Base-by-base conservation (phyloP, 2,329 filamentous ascomycete species). In the Aaosphaeria pasadenensis region DNA sequence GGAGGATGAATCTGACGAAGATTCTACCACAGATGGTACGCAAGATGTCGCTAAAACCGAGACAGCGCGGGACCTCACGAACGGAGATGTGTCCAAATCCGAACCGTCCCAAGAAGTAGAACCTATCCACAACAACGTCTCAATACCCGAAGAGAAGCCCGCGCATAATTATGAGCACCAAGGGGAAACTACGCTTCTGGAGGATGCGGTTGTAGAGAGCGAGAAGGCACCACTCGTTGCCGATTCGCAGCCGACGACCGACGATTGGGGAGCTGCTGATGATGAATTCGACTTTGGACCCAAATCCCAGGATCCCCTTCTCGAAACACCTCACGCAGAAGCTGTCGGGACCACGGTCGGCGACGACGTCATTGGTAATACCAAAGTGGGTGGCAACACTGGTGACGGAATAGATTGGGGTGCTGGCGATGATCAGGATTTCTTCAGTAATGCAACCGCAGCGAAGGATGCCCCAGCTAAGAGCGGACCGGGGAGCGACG, bases 401-500 rank as follows among this genome's bases (percentile, higher is more conserved):
- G 62, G 63, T 29, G 60, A 63, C 6, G 57, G 59, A 2, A 51
- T 65, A 13, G 67, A 70, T 41, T 71, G 68, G 67, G 68, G 67
- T 40, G 60, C 57, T 47, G 52, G 55, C 5, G 65, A 58, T 17
- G 64, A 62, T n/a, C 55, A 62, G 42, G 66, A 64, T n/a, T 66
- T 68, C 39, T 68, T 69, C 43, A 62, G 62, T 38, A 54, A 48
- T 9, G 47, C 39, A 5, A 45, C 38, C 9, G 51, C 58, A 24
- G 50, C 47, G 29, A 50, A 62, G 24, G 43, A 50, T 35, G 11
- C 57, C 5, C 53, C 53, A n/a, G 28, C 56, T 7, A 49, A 57
- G 13, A 44, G 54, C 17, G 48, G 56, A 1, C 80, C 85, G 39
- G 88, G 92, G 61, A 69, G 94, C 38, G 86, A 87, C 41, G 88